phyloP scores from a whole-genome alignment of 139 green algal species.

The Chlamydomonas urium region DNA sequence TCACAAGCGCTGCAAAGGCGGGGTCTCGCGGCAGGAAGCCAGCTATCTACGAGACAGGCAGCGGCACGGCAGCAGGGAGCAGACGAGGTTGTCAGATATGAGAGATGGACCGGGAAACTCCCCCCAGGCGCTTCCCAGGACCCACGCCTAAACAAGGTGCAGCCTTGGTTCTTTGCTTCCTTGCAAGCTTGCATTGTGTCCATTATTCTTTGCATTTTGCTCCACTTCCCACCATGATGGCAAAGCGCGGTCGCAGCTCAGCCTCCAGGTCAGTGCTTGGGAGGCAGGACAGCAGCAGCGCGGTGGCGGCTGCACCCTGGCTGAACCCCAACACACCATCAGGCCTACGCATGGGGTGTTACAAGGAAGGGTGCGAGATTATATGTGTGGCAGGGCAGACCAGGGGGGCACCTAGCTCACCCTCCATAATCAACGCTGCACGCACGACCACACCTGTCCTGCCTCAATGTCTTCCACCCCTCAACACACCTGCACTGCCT shows the following conservation, averaged over 20 bases:
- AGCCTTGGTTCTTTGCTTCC: too few relatives aligned
- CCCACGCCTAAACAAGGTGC: too few relatives aligned
- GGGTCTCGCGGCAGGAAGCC: conserved; percentile 6
- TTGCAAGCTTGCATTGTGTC: too few relatives aligned
- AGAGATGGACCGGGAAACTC: too few relatives aligned
- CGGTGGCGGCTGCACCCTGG: conserved; percentile 1
- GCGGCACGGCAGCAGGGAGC: too few relatives aligned
- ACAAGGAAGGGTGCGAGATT: neutral
- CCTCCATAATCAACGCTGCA: neutral
- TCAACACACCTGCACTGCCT: neutral
- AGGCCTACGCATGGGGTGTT: neutral
- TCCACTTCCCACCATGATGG: conserved; percentile 9
- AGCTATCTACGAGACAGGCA: neutral
- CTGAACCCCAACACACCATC: conserved; percentile 3
- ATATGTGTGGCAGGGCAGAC: neutral
- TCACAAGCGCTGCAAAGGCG: neutral
- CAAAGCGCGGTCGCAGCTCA: neutral
- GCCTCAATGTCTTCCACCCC: neutral
- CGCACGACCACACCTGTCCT: neutral
- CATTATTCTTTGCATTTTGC: too few relatives aligned
- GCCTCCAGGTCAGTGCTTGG: neutral
- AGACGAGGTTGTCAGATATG: too few relatives aligned
- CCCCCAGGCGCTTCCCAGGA: too few relatives aligned
- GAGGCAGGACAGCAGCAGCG: neutral
- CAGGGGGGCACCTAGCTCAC: neutral